A percentile compares a stretch with the other conserved stretches of the same genome.
phyloP scores from a whole-genome alignment of 2,329 filamentous ascomycete species.

The Diaporthe vexans region DNA sequence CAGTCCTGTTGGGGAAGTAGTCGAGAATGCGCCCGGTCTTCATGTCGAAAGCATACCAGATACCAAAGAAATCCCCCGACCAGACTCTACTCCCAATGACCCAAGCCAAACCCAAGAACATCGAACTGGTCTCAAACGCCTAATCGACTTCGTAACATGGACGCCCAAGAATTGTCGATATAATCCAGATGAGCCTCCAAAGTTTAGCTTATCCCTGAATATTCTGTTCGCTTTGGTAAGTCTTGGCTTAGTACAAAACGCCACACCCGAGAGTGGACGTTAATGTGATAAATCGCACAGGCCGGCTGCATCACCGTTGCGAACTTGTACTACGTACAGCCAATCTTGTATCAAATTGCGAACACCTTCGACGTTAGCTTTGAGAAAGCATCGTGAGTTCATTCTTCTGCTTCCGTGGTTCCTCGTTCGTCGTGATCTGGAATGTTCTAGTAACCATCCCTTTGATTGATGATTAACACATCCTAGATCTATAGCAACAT shows the following conservation, averaged over 20 bases:
- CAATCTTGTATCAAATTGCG: slow-evolving; percentile 82
- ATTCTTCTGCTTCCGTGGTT: too few relatives aligned
- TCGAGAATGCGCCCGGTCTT: not conserved
- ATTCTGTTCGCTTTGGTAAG: slow-evolving; percentile 76
- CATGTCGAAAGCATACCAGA: not conserved
- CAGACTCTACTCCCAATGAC: not conserved
- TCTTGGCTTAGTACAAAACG: not conserved
- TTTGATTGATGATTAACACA: too few relatives aligned
- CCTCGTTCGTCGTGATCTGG: too few relatives aligned
- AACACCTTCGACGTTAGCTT: slow-evolving; percentile 78
- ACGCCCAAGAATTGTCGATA: slow-evolving; percentile 78
- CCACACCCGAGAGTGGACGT: not conserved
- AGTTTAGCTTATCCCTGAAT: slow-evolving; percentile 78
- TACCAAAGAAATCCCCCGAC: not conserved
- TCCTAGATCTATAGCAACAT: slow-evolving; percentile 71
- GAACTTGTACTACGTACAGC: slow-evolving; percentile 86
- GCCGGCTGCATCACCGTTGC: slow-evolving; percentile 78
- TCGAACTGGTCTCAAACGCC: slow-evolving; percentile 34
- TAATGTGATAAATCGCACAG: slow-evolving; percentile 49
- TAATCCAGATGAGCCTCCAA: slow-evolving; percentile 74
- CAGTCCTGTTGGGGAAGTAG: too few relatives aligned
- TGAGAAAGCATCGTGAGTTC: slow-evolving; percentile 67
- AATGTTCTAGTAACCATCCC: too few relatives aligned
- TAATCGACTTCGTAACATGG: slow-evolving; percentile 60
- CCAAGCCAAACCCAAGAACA: not conserved